Evolutionary conservation across 176 grass and related monocot genomes (phyloP), one percentile per base, ranked within the genome.

Genomic region (Oryza coarctata): DNA sequence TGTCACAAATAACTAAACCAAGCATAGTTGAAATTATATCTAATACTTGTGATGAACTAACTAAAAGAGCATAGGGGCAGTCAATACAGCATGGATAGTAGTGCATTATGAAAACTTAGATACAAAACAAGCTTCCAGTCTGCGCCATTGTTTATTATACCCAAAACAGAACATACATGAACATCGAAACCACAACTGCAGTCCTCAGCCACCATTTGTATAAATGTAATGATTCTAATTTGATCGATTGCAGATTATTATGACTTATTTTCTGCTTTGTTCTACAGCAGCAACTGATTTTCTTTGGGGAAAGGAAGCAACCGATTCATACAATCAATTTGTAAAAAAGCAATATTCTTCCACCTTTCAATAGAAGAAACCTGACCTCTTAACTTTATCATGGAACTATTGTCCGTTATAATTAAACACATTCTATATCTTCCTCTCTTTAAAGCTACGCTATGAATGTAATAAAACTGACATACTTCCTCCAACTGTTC

Each of bases 401-500:
- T 9, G 14, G 62, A 82, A 82, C n/a, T 63, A n/a, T 63, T 29
- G 12, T 25, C 7, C 11, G 11, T 45, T 45, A 70, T 28, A 44
- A 69, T 62, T 47, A 14, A 63, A 63, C 49, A 4, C 12, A 27
- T 35, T 35, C 7, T 29, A 63, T 8, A 39, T 23, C 28, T 55
- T 36, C 1, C n/a, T 75, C 38, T 20, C 15, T 27, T 32, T 40
- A 68, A 78, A 79, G 27, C 2, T 22, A 78, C 5, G 55, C 0
- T 17, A 77, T 13, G 14, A 34, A 50, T 81, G 31, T n/a, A 12
- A 50, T 61, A 41, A 40, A 50, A 55, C 18, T 2, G 49, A 68
- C 35, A 62, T 29, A 36, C 10, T 74, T 68, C 67, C 34, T 39
- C 18, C 81, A 88, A 44, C 11, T 88, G 41, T n/a, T 83, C 60